Base-by-base conservation (phyloP, 768 basidiomycete species). In the Sarcodon sp. region DNA sequence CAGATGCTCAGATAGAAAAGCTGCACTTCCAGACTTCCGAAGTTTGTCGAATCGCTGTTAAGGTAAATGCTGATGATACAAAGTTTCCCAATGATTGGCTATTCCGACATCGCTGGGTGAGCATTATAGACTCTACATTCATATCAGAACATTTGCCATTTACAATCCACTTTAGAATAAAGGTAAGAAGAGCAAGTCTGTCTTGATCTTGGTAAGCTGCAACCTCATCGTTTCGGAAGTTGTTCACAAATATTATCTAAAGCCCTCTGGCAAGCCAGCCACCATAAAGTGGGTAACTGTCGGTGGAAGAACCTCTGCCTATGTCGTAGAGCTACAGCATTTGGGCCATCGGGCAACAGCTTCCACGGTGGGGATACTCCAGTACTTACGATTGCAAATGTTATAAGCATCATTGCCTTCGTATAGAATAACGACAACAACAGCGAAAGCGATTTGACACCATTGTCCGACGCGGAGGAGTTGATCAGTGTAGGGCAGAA, bases 241-340 rank as follows among this genome's bases (percentile, higher is more conserved):
- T 15, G 0, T 36, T 37, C 33, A 50, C 13, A n/a, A 1, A 3
- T 34, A 27, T 33, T 4, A 27, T 10, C 46, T 46, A 13, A 47
- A 87, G 85, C 78, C 81, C 0, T 74, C 76, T 47, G 87, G 85
- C 5, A 64, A 70, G 48, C 72, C 70, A n/a, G 87, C 82, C 0
- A 84, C 80, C 7, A 76, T 88, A 48, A 76, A 74, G 55, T 88
- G 80, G 74, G 60, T 83, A 47, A 84, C 78, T 4, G 80, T 89
- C 7, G 83, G 83, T 13, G 84, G 86, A 3, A 70, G 85, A 12
- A 87, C 86, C 7, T 84, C 84, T 3, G 86, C 86, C 11, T 81
- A 72, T 54, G 78, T 87, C 7, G 57, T 59, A 10, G 76, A 87
- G 61, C 64, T 87, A 8, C 86, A 87, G 59, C 56, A 59, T 27